phyloP scores from a whole-genome alignment of 2,329 filamentous ascomycete genomes.

The Fusarium goolgardi region DNA sequence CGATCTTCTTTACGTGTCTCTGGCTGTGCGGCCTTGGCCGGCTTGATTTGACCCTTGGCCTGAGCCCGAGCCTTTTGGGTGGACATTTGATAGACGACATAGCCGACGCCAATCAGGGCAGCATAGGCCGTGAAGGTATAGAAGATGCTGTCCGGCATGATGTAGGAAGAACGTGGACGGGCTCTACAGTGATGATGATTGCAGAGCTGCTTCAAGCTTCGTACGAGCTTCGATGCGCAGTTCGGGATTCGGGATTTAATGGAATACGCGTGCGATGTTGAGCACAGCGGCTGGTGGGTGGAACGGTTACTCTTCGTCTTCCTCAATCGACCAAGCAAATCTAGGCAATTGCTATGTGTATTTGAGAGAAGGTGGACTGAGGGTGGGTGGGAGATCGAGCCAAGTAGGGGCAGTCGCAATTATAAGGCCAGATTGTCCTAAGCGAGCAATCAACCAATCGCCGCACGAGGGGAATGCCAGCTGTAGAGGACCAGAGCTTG shows the following conservation, averaged over 20 bases:
- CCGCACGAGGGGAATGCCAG: slow-evolving; percentile 33
- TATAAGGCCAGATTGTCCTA: slow-evolving; percentile 52
- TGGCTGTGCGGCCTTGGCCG: slow-evolving; percentile 46
- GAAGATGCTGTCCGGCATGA: slow-evolving; percentile 53
- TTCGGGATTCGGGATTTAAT: slow-evolving; percentile 16
- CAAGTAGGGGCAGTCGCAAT: slow-evolving; percentile 41
- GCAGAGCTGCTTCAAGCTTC: slow-evolving; percentile 30
- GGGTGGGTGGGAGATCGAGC: slow-evolving; percentile 25
- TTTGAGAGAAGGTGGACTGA: slow-evolving; percentile 12
- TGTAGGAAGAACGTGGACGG: slow-evolving; percentile 22
- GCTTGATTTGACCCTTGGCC: slow-evolving; percentile 46
- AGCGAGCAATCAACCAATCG: slow-evolving; percentile 40
- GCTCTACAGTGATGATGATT: slow-evolving; percentile 19
- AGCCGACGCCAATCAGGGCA: slow-evolving; percentile 53
- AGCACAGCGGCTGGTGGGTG: slow-evolving; percentile 9
- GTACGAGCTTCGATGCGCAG: slow-evolving; percentile 22
- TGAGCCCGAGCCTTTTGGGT: slow-evolving; percentile 52
- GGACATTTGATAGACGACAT: slow-evolving; percentile 52
- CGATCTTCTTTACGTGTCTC: slow-evolving; percentile 56
- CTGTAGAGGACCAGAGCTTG: slow-evolving; percentile 9
- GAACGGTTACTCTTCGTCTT: slow-evolving; percentile 12
- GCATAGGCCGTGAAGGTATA: slow-evolving; percentile 54
- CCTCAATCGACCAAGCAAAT: slow-evolving; percentile 9
- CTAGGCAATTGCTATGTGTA: slow-evolving; percentile 17
- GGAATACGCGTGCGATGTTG: slow-evolving; percentile 17